Evolutionary conservation across 305 asterid species (phyloP).

Genomic region (Plantago lanceolata): DNA sequence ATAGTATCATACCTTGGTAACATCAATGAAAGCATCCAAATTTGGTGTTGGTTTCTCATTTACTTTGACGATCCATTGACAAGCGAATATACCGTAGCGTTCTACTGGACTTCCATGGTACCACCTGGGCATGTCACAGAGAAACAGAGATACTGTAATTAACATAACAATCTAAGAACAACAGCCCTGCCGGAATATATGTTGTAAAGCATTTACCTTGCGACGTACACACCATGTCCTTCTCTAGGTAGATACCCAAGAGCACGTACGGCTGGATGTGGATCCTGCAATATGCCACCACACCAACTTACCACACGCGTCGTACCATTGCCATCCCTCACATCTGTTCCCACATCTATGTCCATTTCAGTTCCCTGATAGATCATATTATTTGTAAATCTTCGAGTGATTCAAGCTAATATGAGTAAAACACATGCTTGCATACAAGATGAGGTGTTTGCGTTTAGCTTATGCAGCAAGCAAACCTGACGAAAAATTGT

Average conservation of each 20-base stretch:
- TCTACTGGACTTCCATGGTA: conserved; percentile 94
- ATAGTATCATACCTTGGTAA: conserved; percentile 61
- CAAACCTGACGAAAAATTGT: conserved; percentile 92
- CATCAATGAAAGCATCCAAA: conserved; percentile 81
- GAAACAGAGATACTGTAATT: conserved; percentile 6
- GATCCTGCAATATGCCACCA: conserved; percentile 83
- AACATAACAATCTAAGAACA: not conserved
- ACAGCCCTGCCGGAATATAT: too few relatives aligned
- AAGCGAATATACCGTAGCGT: conserved; percentile 84
- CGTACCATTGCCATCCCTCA: conserved; percentile 90
- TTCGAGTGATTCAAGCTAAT: not conserved
- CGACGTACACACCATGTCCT: conserved; percentile 93
- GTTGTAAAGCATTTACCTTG: too few relatives aligned
- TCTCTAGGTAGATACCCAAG: conserved; percentile 91
- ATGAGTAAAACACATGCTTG: not conserved
- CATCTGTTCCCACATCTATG: conserved; percentile 78
- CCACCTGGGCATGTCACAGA: conserved; percentile 56
- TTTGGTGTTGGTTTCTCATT: conserved; percentile 88
- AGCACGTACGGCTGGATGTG: conserved; percentile 89
- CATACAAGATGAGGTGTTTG: conserved; percentile 61
- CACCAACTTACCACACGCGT: conserved; percentile 87
- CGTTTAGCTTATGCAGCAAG: not conserved
- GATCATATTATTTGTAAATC: conserved; percentile 13
- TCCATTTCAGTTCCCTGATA: conserved; percentile 81
- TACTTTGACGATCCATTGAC: conserved; percentile 89